These are phyloP conservation scores for Blastomyces silverae DNA, from an alignment of 2,329 filamentous ascomycete genomes.

Conservation along the genomic window DNA sequence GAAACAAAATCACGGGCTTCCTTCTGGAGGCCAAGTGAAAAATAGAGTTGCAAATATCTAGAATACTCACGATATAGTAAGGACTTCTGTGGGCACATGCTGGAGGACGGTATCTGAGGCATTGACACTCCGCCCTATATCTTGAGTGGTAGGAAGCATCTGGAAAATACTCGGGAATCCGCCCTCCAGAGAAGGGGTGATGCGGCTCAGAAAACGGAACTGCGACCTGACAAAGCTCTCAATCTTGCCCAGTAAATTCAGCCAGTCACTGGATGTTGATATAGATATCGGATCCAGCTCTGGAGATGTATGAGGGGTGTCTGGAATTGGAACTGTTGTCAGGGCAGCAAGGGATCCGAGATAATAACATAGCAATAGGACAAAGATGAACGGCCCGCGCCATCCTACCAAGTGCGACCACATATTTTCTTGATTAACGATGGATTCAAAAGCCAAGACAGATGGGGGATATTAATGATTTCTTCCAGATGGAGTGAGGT, in stretches of 20 bases:
- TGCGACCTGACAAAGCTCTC: slow-evolving; percentile 8
- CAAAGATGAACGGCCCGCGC: background rate
- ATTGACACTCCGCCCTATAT: slow-evolving; percentile 9
- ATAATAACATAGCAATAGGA: slow-evolving; percentile 1
- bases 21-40: background rate
- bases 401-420: background rate
- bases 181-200: background rate
- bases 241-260: slow-evolving; percentile 4
- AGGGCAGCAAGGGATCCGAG: background rate
- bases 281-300: background rate
- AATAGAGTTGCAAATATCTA: background rate
- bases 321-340: background rate
- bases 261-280: background rate
- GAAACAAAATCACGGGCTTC: background rate
- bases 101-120: slow-evolving; percentile 1
- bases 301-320: background rate
- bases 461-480: background rate
- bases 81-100: slow-evolving; percentile 10
- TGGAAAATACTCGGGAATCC: slow-evolving; percentile 5
- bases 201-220: background rate
- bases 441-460: no score
- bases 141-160: slow-evolving; percentile 15
- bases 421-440: background rate
- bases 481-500: background rate
- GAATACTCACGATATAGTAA: slow-evolving; percentile 18